Conservation (phyloP, 257 asterid genomes). For the Plectranthus barbatus region DNA sequence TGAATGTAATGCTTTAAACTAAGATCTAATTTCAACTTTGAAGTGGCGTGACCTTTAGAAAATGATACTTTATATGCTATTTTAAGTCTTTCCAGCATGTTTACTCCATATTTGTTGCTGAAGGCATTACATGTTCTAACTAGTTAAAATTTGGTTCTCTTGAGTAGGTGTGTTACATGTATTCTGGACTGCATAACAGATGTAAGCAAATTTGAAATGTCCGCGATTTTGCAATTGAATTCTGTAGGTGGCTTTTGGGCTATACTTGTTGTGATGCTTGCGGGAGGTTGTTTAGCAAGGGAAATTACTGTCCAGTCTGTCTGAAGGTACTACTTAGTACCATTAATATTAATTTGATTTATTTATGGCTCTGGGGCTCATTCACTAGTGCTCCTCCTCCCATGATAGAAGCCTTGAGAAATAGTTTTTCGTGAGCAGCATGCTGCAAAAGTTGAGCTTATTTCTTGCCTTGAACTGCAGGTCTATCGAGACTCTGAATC, state of each 20-base stretch:
- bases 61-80: background rate
- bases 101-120: background rate
- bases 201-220: background rate
- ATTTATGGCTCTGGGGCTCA: background rate
- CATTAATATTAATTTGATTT: constrained; percentile 5
- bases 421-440: constrained; percentile 13
- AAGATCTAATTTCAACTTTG: background rate
- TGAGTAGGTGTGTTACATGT: too few relatives aligned
- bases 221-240: constrained; percentile 2
- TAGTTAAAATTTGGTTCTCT: too few relatives aligned
- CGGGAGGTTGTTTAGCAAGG: constrained; percentile 92
- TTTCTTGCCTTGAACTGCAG: constrained; percentile 29
- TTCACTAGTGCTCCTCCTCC: background rate
- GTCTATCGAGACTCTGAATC: constrained; percentile 98
- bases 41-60: background rate
- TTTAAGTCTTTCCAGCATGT: background rate
- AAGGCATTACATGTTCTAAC: too few relatives aligned
- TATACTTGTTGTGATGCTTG: constrained; percentile 99
- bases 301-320: constrained; percentile 96
- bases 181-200: too few relatives aligned
- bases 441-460: constrained; percentile 9
- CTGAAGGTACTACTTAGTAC: constrained; percentile 54
- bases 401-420: background rate
- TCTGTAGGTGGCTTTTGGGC: constrained; percentile 94
- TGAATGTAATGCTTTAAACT: background rate